phyloP scores from a whole-genome alignment of 2,329 filamentous ascomycete genomes.

The Aspergillaceae sp. region DNA sequence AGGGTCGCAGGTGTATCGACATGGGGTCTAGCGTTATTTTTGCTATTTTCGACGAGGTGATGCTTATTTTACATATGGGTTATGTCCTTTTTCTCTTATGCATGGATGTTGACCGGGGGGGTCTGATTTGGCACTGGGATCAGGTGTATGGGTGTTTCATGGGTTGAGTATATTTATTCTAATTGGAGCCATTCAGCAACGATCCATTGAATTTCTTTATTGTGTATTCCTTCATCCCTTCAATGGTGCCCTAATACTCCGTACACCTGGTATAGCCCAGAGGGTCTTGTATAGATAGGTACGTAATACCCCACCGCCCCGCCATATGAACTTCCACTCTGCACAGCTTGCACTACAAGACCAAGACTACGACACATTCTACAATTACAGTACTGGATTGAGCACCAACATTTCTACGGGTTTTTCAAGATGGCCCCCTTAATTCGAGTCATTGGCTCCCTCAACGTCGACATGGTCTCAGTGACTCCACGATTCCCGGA shows the following conservation, averaged over 20 bases:
- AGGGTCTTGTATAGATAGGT: no score
- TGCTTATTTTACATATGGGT: constrained; percentile 4
- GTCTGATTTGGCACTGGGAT: constrained; percentile 7
- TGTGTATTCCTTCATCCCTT: no score
- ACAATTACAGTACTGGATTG: no score
- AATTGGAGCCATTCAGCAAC: background rate
- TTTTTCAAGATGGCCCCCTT: constrained; percentile 30
- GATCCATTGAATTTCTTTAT: no score
- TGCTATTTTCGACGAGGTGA: constrained; percentile 5
- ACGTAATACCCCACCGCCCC: no score
- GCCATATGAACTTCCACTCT: no score
- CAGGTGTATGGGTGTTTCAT: constrained; percentile 8
- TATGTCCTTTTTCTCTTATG: constrained; percentile 1
- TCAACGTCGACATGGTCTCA: constrained; percentile 90
- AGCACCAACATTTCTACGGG: no score
- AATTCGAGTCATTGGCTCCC: constrained; percentile 81
- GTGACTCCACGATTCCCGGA: constrained; percentile 74
- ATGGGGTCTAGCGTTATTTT: constrained; percentile 29
- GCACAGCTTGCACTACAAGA: no score
- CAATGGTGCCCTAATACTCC: no score
- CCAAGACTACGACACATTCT: no score
- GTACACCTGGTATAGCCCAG: no score
- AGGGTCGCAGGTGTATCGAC: constrained; percentile 42
- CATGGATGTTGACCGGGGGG: background rate
- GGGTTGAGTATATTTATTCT: background rate